A percentile compares a stretch with the other conserved stretches of the same genome.
These are phyloP conservation scores for Butyriboletus loyo DNA, from an alignment of 768 basidiomycete species.

Conservation along the genomic window DNA sequence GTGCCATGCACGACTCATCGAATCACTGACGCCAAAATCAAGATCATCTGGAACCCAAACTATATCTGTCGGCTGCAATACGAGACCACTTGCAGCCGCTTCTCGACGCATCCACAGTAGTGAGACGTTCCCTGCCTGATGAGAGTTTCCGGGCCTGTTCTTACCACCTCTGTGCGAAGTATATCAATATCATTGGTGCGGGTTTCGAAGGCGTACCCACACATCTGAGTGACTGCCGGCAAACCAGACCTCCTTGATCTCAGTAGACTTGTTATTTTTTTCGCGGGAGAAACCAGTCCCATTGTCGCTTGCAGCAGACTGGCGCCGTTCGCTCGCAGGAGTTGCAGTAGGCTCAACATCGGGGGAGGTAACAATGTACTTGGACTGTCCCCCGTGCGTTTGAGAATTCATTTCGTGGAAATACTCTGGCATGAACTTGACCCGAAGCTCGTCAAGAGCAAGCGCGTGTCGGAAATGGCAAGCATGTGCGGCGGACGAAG, in stretches of 20 bases:
- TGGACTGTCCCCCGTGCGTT: conserved; percentile 12
- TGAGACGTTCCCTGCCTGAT: conserved; percentile 26
- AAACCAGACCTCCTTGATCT: conserved; percentile 69
- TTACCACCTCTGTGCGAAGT: conserved; percentile 19
- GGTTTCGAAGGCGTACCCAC: conserved; percentile 10
- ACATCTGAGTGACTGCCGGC: conserved; percentile 42
- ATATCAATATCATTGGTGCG: not conserved
- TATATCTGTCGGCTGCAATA: conserved; percentile 24
- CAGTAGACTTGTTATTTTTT: not conserved
- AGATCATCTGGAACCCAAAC: conserved; percentile 28
- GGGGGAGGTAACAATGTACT: not conserved
- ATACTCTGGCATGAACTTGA: conserved; percentile 54
- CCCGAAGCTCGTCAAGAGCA: conserved; percentile 59
- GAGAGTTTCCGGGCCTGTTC: conserved; percentile 18
- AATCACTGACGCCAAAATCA: conserved; percentile 20
- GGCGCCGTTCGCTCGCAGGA: not conserved
- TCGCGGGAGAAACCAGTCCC: not conserved
- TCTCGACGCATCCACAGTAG: conserved; percentile 35
- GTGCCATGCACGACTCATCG: conserved; percentile 17
- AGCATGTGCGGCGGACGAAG: conserved; percentile 52
- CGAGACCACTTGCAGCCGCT: conserved; percentile 25
- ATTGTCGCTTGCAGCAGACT: not conserved
- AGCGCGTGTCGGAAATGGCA: conserved; percentile 62
- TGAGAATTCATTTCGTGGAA: conserved; percentile 28
- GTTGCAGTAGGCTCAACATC: not conserved